Conservation (phyloP, 768 basidiomycete genomes). For the Tricholoma terreum region DNA sequence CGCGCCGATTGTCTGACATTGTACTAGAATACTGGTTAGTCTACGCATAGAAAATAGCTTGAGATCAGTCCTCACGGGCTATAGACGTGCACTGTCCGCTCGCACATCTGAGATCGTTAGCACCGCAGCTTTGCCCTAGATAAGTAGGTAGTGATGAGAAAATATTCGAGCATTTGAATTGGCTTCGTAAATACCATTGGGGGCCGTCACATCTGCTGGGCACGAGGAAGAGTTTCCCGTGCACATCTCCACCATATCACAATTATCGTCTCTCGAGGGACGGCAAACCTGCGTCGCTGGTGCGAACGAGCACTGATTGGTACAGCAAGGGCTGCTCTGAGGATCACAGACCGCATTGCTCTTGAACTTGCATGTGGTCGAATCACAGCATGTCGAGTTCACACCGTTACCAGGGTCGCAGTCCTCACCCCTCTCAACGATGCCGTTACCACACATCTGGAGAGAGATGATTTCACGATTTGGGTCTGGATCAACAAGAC, state of each 20-base stretch:
- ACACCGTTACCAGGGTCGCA: slow-evolving; percentile 75
- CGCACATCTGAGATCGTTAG: slow-evolving; percentile 64
- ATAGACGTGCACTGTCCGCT: slow-evolving; percentile 77
- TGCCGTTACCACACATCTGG: slow-evolving; percentile 81
- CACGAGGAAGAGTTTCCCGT: slow-evolving; percentile 72
- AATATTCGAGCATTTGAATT: not conserved
- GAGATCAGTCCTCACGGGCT: slow-evolving; percentile 43
- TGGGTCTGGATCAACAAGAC: slow-evolving; percentile 59
- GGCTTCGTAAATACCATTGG: slow-evolving; percentile 51
- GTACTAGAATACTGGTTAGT: slow-evolving; percentile 37
- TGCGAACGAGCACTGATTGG: slow-evolving; percentile 63
- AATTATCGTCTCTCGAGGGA: slow-evolving; percentile 57
- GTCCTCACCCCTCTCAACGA: slow-evolving; percentile 79
- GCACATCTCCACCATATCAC: slow-evolving; percentile 74
- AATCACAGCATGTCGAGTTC: slow-evolving; percentile 69
- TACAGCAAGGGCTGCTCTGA: slow-evolving; percentile 73
- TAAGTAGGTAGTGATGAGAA: slow-evolving; percentile 9
- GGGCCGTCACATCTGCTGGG: slow-evolving; percentile 57
- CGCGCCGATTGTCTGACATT: slow-evolving; percentile 73
- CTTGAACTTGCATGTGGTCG: slow-evolving; percentile 71
- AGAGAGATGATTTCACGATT: slow-evolving; percentile 50
- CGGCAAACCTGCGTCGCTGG: slow-evolving; percentile 68
- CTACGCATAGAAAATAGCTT: slow-evolving; percentile 9
- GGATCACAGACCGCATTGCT: slow-evolving; percentile 77
- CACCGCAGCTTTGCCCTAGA: slow-evolving; percentile 64